A percentile compares a stretch with the other conserved stretches of the same genome.
phyloP scores from a whole-genome alignment of 805 yeast genomes.

The Suhomyces sp. region DNA sequence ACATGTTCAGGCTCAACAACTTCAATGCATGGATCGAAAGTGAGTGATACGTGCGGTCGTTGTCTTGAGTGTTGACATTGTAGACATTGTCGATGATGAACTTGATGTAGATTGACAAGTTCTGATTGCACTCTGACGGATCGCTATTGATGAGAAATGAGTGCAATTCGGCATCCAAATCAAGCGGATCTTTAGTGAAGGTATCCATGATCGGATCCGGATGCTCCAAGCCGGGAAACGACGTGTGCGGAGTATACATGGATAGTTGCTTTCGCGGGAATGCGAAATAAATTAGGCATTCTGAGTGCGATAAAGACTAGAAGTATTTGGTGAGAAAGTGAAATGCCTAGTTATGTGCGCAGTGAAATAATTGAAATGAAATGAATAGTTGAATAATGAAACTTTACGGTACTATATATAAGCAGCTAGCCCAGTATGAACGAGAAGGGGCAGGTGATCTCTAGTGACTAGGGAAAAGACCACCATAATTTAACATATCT shows the following conservation, averaged over 20 bases:
- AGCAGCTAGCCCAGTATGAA: no score
- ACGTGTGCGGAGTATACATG: constrained; percentile 2
- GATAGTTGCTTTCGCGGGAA: neutral
- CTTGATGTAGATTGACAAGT: constrained; percentile 34
- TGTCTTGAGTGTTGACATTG: constrained; percentile 9
- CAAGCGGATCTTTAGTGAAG: neutral
- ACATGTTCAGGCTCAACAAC: constrained; percentile 36
- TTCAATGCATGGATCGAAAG: constrained; percentile 34
- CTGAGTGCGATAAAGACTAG: neutral
- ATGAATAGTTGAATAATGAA: no score
- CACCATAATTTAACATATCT: no score
- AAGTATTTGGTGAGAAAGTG: no score
- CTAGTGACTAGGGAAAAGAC: no score
- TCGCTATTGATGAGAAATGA: constrained; percentile 36
- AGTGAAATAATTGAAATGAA: no score
- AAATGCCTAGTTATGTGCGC: no score
- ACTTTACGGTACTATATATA: no score
- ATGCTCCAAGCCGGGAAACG: constrained; percentile 2
- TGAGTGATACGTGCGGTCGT: constrained; percentile 24
- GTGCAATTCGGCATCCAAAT: constrained; percentile 9
- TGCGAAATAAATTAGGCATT: neutral
- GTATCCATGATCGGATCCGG: neutral
- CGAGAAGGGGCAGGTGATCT: no score
- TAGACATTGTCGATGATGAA: constrained; percentile 31
- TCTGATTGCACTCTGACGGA: constrained; percentile 37